These are phyloP conservation scores for Lyophyllum decastes DNA, from an alignment of 768 basidiomycete species.

Conservation along the genomic window DNA sequence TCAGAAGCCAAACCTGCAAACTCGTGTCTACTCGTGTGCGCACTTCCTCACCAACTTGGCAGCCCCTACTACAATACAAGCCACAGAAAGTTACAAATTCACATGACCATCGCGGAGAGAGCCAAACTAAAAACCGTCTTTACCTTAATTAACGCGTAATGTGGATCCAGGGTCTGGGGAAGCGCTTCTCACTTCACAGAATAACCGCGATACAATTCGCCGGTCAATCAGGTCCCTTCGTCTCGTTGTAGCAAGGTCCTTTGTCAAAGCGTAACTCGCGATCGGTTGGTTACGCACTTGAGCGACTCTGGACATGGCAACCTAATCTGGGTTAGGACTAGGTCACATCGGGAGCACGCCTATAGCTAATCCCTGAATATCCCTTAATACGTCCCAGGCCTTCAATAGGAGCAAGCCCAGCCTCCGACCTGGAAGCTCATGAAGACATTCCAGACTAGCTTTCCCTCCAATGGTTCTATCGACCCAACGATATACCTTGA, in stretches of 20 bases:
- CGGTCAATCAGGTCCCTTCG: neutral
- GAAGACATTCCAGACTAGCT: no score
- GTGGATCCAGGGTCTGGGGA: neutral
- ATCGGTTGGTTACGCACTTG: no score
- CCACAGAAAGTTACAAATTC: neutral
- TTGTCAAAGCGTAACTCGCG: no score
- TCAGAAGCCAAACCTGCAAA: neutral
- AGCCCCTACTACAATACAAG: neutral
- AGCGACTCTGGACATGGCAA: no score
- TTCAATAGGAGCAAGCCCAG: no score
- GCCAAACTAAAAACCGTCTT: neutral
- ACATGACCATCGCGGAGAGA: neutral
- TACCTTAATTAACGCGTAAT: neutral
- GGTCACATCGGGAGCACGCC: no score
- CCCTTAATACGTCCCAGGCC: no score
- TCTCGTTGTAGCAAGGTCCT: neutral
- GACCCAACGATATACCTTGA: no score
- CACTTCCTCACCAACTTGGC: neutral
- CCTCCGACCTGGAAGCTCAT: no score
- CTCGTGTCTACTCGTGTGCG: neutral
- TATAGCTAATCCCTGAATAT: no score
- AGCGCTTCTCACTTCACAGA: neutral
- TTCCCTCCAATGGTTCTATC: no score
- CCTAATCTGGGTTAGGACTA: no score
- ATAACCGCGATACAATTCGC: neutral